Percentiles rank a stretch among this genome's conserved stretches.
Evolutionary conservation across 1,284 basidiomycete species (phyloP).

Genomic region (Tausonia pullulans): DNA sequence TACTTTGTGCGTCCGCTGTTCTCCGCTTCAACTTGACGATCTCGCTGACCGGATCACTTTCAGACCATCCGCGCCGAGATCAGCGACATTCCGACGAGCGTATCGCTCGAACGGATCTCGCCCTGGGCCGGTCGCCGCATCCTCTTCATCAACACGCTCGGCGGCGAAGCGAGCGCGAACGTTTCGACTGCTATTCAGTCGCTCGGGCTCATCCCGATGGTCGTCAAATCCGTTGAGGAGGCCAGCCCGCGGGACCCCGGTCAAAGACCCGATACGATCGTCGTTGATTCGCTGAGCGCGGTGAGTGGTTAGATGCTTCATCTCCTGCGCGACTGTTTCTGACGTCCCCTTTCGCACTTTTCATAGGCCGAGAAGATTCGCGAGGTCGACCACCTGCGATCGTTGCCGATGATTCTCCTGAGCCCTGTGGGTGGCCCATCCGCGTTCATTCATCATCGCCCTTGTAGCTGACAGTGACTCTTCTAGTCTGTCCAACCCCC

Average conservation of each 20-base stretch:
- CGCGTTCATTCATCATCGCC: conserved; percentile 31
- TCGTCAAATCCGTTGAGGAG: conserved; percentile 64
- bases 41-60: background rate
- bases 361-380: conserved; percentile 43
- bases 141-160: conserved; percentile 79
- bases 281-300: conserved; percentile 75
- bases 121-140: conserved; percentile 63
- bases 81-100: conserved; percentile 42
- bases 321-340: conserved; percentile 25
- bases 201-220: conserved; percentile 69
- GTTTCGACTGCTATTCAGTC: conserved; percentile 69
- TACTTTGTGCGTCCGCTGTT: conserved; percentile 10
- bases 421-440: conserved; percentile 13
- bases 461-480: conserved; percentile 17
- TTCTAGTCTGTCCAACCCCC: conserved; percentile 24
- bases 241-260: conserved; percentile 34
- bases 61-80: conserved; percentile 58
- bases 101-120: conserved; percentile 60
- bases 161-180: conserved; percentile 45
- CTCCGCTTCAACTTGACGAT: background rate
- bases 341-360: background rate
- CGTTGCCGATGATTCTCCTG: conserved; percentile 88
- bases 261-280: conserved; percentile 60
- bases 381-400: conserved; percentile 86
- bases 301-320: conserved; percentile 44